Conservation (phyloP, 768 basidiomycete genomes). For the Tylopilus subfusipes region DNA sequence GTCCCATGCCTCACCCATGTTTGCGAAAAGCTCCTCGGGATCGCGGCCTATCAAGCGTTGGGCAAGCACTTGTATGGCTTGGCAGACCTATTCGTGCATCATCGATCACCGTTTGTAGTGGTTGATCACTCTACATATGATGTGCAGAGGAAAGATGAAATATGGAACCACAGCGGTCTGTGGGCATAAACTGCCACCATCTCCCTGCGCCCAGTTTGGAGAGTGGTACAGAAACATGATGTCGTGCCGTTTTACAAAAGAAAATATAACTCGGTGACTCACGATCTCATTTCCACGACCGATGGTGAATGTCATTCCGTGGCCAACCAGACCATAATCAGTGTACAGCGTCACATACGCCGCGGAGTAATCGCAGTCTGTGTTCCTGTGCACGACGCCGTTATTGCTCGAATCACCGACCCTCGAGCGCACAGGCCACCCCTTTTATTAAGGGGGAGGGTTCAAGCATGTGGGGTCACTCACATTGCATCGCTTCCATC, state of each 20-base stretch:
- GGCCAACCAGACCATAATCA: conserved; percentile 59
- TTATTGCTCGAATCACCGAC: neutral
- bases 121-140: neutral
- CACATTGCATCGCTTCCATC: conserved; percentile 93
- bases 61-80: conserved; percentile 74
- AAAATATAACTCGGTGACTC: conserved; percentile 8
- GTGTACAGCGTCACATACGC: conserved; percentile 81
- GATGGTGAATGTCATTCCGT: conserved; percentile 91
- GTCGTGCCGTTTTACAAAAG: neutral
- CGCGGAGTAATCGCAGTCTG: conserved; percentile 91
- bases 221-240: too few species aligned
- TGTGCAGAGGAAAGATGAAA: neutral
- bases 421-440: neutral
- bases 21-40: conserved; percentile 72
- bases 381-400: conserved; percentile 56
- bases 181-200: neutral
- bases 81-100: conserved; percentile 51
- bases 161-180: neutral
- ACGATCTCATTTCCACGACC: conserved; percentile 93
- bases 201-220: neutral
- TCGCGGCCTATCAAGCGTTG: conserved; percentile 78
- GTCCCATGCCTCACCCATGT: conserved; percentile 90
- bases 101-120: neutral
- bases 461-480: neutral
- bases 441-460: neutral